Conservation (phyloP, 331 rosid species). For the Acacia pycnantha region DNA sequence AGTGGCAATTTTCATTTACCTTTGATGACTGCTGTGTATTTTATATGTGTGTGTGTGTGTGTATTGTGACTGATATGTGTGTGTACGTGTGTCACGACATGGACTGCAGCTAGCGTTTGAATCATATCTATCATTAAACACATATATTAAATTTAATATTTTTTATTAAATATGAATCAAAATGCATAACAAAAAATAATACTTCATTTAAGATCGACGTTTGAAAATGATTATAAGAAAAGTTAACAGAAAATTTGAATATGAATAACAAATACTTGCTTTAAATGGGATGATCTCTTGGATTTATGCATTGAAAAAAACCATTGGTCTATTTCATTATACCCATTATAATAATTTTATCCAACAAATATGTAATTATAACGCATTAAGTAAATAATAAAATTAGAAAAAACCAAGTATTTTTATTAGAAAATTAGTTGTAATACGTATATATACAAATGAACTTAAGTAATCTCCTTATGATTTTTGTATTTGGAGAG, state of each 20-base stretch:
- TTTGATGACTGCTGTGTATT: too few species aligned
- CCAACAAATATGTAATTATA: neutral
- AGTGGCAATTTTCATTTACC: too few species aligned
- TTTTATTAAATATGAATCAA: neutral
- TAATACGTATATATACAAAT: too few species aligned
- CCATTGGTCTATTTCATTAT: neutral
- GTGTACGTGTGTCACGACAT: neutral
- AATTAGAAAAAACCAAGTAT: neutral
- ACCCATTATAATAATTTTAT: too few species aligned
- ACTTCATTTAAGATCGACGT: too few species aligned
- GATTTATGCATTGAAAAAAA: neutral
- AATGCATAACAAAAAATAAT: neutral
- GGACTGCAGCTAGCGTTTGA: neutral
- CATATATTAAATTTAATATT: neutral
- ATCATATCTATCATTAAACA: neutral
- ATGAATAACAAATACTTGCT: too few species aligned
- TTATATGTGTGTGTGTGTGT: too few species aligned
- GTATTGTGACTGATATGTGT: neutral
- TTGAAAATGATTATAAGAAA: neutral
- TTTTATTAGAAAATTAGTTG: neutral
- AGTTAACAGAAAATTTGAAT: too few species aligned
- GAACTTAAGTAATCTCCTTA: too few species aligned
- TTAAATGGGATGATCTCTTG: neutral
- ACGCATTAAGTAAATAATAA: neutral
- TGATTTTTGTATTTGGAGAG: too few species aligned